phyloP scores from a whole-genome alignment of 441 rosid species.

The Kokia cookei region DNA sequence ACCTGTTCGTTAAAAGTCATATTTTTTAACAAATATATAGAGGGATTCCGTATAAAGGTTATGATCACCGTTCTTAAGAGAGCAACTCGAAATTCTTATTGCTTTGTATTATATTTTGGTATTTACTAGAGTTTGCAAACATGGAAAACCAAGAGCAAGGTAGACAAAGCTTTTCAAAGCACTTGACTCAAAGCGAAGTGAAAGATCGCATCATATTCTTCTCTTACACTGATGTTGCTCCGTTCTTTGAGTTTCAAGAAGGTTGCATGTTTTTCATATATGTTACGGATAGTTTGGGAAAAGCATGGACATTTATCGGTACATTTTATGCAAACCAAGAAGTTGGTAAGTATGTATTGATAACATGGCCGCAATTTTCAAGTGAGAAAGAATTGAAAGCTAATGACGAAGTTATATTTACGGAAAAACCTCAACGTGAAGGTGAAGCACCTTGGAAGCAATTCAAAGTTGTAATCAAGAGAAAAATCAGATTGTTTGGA shows the following conservation, averaged over 20 bases:
- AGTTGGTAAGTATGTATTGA: background rate
- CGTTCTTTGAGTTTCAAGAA: background rate
- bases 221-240: background rate
- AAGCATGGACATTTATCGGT: background rate
- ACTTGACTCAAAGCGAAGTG: background rate
- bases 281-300: background rate
- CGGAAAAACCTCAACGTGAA: background rate
- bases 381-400: background rate
- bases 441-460: background rate
- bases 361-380: background rate
- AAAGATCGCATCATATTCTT: background rate
- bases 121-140: background rate
- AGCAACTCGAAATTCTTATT: no score
- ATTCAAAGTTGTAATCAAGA: background rate
- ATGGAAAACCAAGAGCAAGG: background rate
- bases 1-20: background rate
- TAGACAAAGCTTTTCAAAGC: background rate
- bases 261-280: background rate
- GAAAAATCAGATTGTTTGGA: background rate
- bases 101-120: no score
- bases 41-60: background rate
- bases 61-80: no score
- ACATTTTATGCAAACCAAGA: background rate
- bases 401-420: background rate
- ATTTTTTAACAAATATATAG: background rate